Conservation (phyloP, 2,329 filamentous ascomycete genomes). For the Aureobasidium zeae region DNA sequence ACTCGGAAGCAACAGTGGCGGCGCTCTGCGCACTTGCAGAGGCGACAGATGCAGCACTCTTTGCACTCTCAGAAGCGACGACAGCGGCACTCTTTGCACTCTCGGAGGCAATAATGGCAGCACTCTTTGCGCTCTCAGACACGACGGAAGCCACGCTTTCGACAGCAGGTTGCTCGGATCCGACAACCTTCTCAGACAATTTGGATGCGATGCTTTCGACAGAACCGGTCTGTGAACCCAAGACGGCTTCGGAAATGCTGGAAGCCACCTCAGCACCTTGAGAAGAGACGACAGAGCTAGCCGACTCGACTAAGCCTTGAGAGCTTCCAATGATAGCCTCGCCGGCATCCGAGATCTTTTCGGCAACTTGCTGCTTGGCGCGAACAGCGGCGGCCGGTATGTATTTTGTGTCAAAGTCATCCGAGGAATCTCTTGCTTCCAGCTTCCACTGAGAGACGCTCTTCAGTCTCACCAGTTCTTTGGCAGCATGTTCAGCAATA, state of each 20-base stretch:
- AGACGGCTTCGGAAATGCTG: conserved; percentile 26
- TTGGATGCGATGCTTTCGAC: conserved; percentile 45
- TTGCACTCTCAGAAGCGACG: conserved; percentile 19
- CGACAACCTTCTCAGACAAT: conserved; percentile 40
- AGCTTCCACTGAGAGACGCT: conserved; percentile 81
- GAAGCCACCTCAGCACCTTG: conserved; percentile 20
- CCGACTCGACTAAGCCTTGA: conserved; percentile 30
- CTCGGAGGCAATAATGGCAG: conserved; percentile 6
- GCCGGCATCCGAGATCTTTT: conserved; percentile 25
- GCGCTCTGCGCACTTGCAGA: conserved; percentile 15
- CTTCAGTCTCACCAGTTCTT: conserved; percentile 71
- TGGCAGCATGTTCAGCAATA: conserved; percentile 66
- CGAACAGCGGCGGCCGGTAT: conserved; percentile 49
- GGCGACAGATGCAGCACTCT: conserved; percentile 16
- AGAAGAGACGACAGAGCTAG: conserved; percentile 26
- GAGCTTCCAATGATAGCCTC: conserved; percentile 29
- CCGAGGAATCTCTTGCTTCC: conserved; percentile 58
- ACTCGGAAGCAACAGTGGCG: conserved; percentile 4
- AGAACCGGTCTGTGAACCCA: conserved; percentile 35
- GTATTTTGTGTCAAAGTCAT: conserved; percentile 66
- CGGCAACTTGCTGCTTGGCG: conserved; percentile 33
- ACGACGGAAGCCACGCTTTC: conserved; percentile 19
- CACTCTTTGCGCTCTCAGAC: conserved; percentile 19
- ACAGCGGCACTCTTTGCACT: conserved; percentile 17
- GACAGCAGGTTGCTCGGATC: conserved; percentile 8